Evolutionary conservation across 1,284 basidiomycete species (phyloP).

Genomic region (Ganoderma meredithae): DNA sequence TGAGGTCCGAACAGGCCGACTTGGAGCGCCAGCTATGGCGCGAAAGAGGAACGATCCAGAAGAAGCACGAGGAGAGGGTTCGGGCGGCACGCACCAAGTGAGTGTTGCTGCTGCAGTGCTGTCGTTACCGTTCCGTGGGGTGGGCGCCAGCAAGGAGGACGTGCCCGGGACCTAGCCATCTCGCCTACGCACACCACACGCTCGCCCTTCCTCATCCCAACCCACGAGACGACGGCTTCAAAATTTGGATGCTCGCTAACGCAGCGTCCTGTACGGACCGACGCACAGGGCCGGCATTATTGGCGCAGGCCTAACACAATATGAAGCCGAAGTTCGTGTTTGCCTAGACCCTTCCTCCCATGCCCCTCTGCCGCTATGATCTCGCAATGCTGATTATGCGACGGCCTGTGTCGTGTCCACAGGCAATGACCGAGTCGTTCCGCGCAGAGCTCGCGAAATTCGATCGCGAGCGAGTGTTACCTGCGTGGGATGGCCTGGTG

Average conservation of each 20-base stretch:
- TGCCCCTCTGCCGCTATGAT: constrained; percentile 20
- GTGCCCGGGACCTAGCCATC: not conserved
- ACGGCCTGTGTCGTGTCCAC: constrained; percentile 16
- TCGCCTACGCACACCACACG: not conserved
- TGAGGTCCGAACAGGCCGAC: constrained; percentile 71
- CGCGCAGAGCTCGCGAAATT: constrained; percentile 69
- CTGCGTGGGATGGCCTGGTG: constrained; percentile 78
- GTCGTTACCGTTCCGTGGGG: not conserved
- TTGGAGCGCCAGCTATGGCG: constrained; percentile 71
- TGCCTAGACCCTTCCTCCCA: constrained; percentile 34
- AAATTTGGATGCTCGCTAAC: constrained; percentile 18
- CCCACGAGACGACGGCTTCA: not conserved
- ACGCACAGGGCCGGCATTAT: constrained; percentile 64
- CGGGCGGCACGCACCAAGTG: constrained; percentile 71
- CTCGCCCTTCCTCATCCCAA: not conserved
- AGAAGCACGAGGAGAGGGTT: constrained; percentile 73
- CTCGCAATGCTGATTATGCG: constrained; percentile 18
- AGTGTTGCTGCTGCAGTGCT: constrained; percentile 33
- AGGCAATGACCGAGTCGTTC: constrained; percentile 71
- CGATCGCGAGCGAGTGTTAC: constrained; percentile 66
- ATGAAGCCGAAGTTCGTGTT: constrained; percentile 74
- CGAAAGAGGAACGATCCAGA: constrained; percentile 64
- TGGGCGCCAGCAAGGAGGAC: no score
- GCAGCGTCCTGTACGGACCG: not conserved
- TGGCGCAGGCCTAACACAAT: constrained; percentile 67